Evolutionary conservation across 768 basidiomycete species (phyloP), one percentile per base, ranked within the genome.

Genomic region (Crepidotus variabilis): DNA sequence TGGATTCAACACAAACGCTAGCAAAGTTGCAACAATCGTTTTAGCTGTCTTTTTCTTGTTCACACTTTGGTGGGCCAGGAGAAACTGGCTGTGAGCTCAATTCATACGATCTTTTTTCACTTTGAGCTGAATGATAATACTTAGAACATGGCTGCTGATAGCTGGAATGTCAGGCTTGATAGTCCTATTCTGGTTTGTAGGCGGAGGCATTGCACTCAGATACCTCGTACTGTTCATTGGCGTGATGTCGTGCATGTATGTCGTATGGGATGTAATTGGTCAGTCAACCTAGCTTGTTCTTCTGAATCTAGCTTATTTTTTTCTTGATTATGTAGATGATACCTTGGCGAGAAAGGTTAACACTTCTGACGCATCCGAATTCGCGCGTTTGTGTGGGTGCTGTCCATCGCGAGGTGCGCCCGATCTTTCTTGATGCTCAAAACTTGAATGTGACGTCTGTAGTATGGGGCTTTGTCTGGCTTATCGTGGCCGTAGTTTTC

Each of bases 391-490:
- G 48, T 94, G 89, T 63, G 92, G 90, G 21, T 94, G 92, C 70
- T 93, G 82, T 66, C 89, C 90, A 16, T 89, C 91, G 3, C 84
- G 80, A 84, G 87, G 90, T 87, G 33, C 32, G 67, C 50, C 18
- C 16, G 6, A 24, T 14, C 47, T 47, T 50, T 21, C 11, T 18
- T 13, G 52, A 39, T 57, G 62, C 51, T 51, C 28, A 57, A 35
- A 55, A 53, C 58, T 34, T 60, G 21, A 54, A 48, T 35, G 43
- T 16, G 14, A 47, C 11, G 14, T 47, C 14, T 18, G 7, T 58
- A 91, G 92, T 90, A 0, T 93, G 92, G 92, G 93, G 93, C 33
- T 83, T 94, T 52, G 78, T 95, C 50, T 95, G 94, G 94, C 81
- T 93, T 35, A 69, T 94, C 61, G 68, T 84, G 28, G 87, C 91